phyloP scores from a whole-genome alignment of 2,329 filamentous ascomycete species.

The Colletotrichum shisoi region DNA sequence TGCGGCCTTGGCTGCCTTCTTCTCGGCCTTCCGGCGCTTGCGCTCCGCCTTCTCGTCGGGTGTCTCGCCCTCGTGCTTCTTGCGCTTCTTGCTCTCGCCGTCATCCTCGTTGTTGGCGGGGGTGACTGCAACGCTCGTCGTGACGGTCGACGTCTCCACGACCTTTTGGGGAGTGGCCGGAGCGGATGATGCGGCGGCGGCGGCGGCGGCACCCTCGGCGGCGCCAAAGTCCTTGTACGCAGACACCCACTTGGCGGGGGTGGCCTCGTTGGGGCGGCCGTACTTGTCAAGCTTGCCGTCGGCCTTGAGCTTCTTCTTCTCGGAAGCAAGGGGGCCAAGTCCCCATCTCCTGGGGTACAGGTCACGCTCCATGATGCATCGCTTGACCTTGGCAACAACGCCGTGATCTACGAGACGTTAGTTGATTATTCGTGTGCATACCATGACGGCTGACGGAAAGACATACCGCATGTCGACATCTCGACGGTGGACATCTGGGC shows the following conservation, averaged over 20 bases:
- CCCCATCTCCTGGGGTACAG: constrained; percentile 97
- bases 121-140: constrained; percentile 54
- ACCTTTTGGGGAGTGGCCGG: constrained; percentile 51
- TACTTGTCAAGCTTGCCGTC: constrained; percentile 98
- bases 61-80: constrained; percentile 83
- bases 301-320: constrained; percentile 99
- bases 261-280: constrained; percentile 89
- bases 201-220: constrained; percentile 55
- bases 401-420: constrained; percentile 73
- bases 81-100: constrained; percentile 72
- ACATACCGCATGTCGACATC: constrained; percentile 77
- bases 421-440: constrained; percentile 3
- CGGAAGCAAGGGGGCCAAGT: constrained; percentile 86
- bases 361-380: constrained; percentile 99
- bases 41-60: constrained; percentile 71
- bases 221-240: constrained; percentile 90
- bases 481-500: constrained; percentile 98
- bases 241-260: constrained; percentile 89
- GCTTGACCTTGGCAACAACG: constrained; percentile 98
- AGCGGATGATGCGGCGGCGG: constrained; percentile 56
- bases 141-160: constrained; percentile 49
- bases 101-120: constrained; percentile 60
- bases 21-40: constrained; percentile 67
- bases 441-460: neutral
- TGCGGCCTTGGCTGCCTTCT: constrained; percentile 65